Evolutionary conservation across 352 stramenopile genomes (phyloP), one percentile per base, ranked within the genome.

Genomic region (Phytophthora kernoviae): DNA sequence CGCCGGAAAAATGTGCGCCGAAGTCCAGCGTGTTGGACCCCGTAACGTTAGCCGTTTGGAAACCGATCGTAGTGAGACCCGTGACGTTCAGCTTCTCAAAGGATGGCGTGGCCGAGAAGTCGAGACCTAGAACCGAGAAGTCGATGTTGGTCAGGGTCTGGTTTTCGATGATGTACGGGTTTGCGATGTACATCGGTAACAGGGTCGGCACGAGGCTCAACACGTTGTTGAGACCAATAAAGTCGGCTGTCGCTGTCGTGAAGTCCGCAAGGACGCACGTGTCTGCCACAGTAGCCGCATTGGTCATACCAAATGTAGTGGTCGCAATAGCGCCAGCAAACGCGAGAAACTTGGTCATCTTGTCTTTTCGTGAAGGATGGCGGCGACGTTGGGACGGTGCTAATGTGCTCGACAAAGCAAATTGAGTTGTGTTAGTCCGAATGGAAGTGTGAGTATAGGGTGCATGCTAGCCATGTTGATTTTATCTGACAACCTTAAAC

Each of bases 301-400:
- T 57, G 26, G 54, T 40, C 21, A 39, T 22, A 22, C 51, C 47
- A 20, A 77, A 65, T 14, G 33, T 40, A 15, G 62, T 48, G 24
- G 45, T 40, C 10, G 55, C 42, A 18, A 67, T 61, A 4, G 59
- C 45, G 33, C 61, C 41, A 52, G 68, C 68, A 57, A 68, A 63
- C 34, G 62, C 42, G 46, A 83, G 20, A 41, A 79, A 75, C 61
- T 74, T 75, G 62, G 66, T 45, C 73, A 83, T 82, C n/a, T 59
- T 65, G 56, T 46, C 33, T 62, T 42, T 54, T 30, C 6, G 24
- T 44, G 54, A 14, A n/a, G 62, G 10, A 4, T 21, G 15, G 40
- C 21, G 17, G 47, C 27, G 48, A 47, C 6, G 12, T 9, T 26
- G 36, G 14, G 20, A 27, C 12, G 39, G 36, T 43, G 18, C 33